Percentiles rank a stretch among this genome's conserved stretches.
These are phyloP conservation scores for Artemisia argyi DNA, from an alignment of 129 eudicot genomes.

Conservation along the genomic window DNA sequence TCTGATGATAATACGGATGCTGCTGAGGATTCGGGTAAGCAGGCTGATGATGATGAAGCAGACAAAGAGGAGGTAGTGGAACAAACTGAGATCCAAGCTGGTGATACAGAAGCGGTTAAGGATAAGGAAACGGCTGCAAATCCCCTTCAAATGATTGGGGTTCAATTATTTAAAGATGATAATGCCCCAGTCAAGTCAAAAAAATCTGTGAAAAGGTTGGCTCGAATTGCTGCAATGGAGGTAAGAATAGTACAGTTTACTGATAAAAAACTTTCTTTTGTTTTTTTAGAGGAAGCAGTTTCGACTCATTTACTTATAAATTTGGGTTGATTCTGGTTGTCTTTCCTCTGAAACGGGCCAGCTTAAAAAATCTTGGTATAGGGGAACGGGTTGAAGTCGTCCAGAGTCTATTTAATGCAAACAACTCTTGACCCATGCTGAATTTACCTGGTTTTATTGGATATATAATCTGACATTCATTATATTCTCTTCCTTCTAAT, in stretches of 20 bases:
- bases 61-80: slow-evolving; percentile 76
- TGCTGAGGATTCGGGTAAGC: slow-evolving; percentile 48
- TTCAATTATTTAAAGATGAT: slow-evolving; percentile 79
- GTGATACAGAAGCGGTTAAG: slow-evolving; percentile 57
- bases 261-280: neutral
- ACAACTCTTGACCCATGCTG: neutral
- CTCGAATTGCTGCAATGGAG: slow-evolving; percentile 63
- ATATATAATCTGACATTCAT: neutral
- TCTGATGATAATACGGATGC: slow-evolving; percentile 56
- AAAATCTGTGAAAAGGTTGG: slow-evolving; percentile 54
- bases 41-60: slow-evolving; percentile 72
- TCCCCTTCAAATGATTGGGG: slow-evolving; percentile 96
- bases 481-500: neutral
- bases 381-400: neutral
- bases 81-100: slow-evolving; percentile 67
- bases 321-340: neutral
- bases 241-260: slow-evolving; percentile 34
- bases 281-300: neutral
- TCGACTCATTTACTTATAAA: neutral
- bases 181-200: slow-evolving; percentile 52
- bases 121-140: slow-evolving; percentile 78
- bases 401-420: slow-evolving; percentile 8
- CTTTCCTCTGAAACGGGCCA: neutral
- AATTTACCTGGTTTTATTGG: neutral
- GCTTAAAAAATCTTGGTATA: neutral